These are phyloP conservation scores for Phoma herbarum DNA, from an alignment of 2,329 filamentous ascomycete species.

Conservation along the genomic window DNA sequence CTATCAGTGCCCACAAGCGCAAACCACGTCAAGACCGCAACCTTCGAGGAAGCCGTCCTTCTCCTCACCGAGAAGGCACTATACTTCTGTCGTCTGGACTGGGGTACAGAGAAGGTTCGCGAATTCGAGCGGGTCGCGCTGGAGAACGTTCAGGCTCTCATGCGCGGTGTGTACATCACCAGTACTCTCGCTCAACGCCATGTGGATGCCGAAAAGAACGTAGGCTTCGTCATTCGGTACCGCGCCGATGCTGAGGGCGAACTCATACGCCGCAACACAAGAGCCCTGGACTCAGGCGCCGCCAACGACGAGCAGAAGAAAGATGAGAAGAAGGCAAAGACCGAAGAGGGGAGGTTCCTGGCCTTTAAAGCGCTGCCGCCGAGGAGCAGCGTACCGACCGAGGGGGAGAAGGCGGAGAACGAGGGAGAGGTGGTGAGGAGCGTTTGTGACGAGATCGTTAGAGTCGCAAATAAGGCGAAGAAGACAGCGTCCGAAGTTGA, in stretches of 20 bases:
- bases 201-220: slow-evolving; percentile 79
- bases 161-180: slow-evolving; percentile 87
- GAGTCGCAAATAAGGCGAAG: slow-evolving; percentile 65
- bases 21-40: slow-evolving; percentile 71
- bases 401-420: slow-evolving; percentile 46
- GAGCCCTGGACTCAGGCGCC: slow-evolving; percentile 69
- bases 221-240: slow-evolving; percentile 84
- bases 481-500: slow-evolving; percentile 40
- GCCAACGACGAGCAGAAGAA: slow-evolving; percentile 27
- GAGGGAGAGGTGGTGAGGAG: slow-evolving; percentile 66
- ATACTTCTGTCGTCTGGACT: slow-evolving; percentile 92
- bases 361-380: slow-evolving; percentile 66
- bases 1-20: slow-evolving; percentile 77
- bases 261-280: slow-evolving; percentile 82
- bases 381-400: slow-evolving; percentile 50
- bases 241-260: slow-evolving; percentile 74
- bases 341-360: slow-evolving; percentile 51
- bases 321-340: slow-evolving; percentile 30
- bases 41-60: slow-evolving; percentile 88
- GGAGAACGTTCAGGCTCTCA: slow-evolving; percentile 74
- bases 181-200: slow-evolving; percentile 82
- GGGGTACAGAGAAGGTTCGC: slow-evolving; percentile 92
- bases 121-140: slow-evolving; percentile 89
- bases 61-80: slow-evolving; percentile 84
- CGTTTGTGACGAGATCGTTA: slow-evolving; percentile 80